Conservation (phyloP, 371 early-diverging fungal genomes). For the Blyttiomyces sp. region DNA sequence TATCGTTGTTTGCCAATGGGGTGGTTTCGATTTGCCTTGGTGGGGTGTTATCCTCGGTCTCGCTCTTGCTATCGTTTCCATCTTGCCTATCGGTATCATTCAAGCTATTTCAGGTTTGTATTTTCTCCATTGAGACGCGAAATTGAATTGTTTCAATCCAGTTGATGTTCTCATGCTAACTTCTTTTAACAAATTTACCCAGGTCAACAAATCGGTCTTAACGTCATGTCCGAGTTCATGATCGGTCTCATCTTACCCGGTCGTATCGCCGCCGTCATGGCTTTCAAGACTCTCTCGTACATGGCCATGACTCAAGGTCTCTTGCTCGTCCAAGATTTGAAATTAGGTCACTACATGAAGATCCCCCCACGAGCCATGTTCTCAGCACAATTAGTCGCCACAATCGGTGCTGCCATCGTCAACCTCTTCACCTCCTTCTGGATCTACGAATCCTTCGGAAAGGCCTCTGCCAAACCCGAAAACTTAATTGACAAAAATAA, state of each 20-base stretch:
- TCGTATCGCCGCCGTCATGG: constrained; percentile 32
- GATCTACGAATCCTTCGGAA: constrained; percentile 6
- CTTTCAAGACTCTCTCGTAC: constrained; percentile 18
- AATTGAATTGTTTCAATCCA: too few relatives aligned
- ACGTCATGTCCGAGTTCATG: constrained; percentile 42
- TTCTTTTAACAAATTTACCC: too few relatives aligned
- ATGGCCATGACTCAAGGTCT: constrained; percentile 29
- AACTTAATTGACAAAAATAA: not conserved
- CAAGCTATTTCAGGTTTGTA: constrained; percentile 16
- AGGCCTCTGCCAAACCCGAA: not conserved
- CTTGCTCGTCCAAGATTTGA: constrained; percentile 37
- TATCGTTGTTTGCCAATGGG: constrained; percentile 7
- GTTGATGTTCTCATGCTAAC: too few relatives aligned
- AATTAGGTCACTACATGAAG: constrained; percentile 58
- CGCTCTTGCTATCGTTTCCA: constrained; percentile 10
- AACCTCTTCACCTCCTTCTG: not conserved
- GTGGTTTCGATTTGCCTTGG: constrained; percentile 9
- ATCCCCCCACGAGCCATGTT: constrained; percentile 48
- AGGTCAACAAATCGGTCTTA: constrained; percentile 27
- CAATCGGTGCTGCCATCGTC: not conserved
- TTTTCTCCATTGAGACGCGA: too few relatives aligned
- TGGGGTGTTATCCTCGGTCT: constrained; percentile 12
- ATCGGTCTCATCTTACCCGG: constrained; percentile 47
- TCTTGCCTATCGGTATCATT: constrained; percentile 32
- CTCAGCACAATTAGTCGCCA: constrained; percentile 17